These are phyloP conservation scores for Thielaviopsis ethacetica DNA, from an alignment of 2,329 filamentous ascomycete species.

Conservation along the genomic window DNA sequence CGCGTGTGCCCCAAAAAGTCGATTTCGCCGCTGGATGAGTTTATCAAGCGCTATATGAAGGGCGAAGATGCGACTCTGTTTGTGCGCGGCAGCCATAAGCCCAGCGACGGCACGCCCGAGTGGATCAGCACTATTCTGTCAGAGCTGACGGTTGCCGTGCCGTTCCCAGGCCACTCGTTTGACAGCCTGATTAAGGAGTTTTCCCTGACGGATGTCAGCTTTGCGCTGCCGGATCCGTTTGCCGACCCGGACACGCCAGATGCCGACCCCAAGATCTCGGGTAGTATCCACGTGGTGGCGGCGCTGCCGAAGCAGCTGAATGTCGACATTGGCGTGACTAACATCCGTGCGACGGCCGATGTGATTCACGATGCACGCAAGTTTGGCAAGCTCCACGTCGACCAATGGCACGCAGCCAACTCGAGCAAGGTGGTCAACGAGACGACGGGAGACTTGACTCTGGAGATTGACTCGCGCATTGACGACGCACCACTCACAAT, in stretches of 20 bases:
- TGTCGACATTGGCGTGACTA: constrained; percentile 62
- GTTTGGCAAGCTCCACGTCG: constrained; percentile 64
- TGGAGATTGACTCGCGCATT: constrained; percentile 63
- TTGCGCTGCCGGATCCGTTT: constrained; percentile 65
- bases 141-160: constrained; percentile 68
- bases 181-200: constrained; percentile 79
- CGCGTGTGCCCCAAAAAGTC: constrained; percentile 58
- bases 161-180: constrained; percentile 67
- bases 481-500: constrained; percentile 68
- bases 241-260: constrained; percentile 60
- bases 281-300: constrained; percentile 64
- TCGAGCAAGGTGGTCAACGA: constrained; percentile 49
- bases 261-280: constrained; percentile 63
- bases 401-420: constrained; percentile 70
- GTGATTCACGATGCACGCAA: constrained; percentile 64
- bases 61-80: constrained; percentile 67
- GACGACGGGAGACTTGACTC: constrained; percentile 37
- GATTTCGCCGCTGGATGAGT: constrained; percentile 67
- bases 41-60: constrained; percentile 68
- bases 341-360: constrained; percentile 60
- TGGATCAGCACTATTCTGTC: constrained; percentile 74
- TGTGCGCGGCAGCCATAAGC: constrained; percentile 59
- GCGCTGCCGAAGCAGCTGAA: constrained; percentile 74
- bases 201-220: constrained; percentile 69
- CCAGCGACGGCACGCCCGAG: constrained; percentile 47